Evolutionary conservation across 371 early-diverging fungal species (phyloP), one percentile per base, ranked within the genome.

Genomic region (Nematocida sp.): DNA sequence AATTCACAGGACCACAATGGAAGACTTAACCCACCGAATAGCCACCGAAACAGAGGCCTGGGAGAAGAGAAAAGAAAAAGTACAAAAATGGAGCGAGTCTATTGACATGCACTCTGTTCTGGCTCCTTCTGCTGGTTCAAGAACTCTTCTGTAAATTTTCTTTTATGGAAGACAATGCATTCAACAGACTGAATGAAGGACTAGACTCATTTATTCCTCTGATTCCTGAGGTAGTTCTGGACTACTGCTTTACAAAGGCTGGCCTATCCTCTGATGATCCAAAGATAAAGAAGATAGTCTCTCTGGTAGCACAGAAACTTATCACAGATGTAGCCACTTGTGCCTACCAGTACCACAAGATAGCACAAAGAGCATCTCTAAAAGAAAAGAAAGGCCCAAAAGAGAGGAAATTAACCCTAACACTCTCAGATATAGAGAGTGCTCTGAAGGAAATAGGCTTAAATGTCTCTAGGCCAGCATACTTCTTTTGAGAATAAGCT

Each of bases 191-290:
- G 29, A 82, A 82, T 62, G 78, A 82, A 31, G 66, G 77, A 27
- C 53, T 82, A 7, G 78, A 78, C 27, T 53, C 75, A 57, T 84
- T 82, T 49, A 62, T 54, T 34, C 85, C 83, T 13, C 40, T 84
- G 5, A 77, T 96, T 78, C 99, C 99, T 38, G 97, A 96, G 78
- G 89, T 89, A 35, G 90, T 95, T 11, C 90, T 92, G 25, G 95
- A 95, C 78, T 90, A 94, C 81, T 93, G 92, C 79, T 82, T 96
- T 46, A 86, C 88, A 41, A 86, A 89, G 78, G 88, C 93, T 2
- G 99, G 97, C 2, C 90, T 96, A 63, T 88, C 90, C 48, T 91
- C 90, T 76, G 88, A 88, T 13, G 81, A 84, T 45, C 76, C 58
- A 19, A 74, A 75, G 55, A 52, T 81, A 21, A 83, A 81, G 58